phyloP scores from a whole-genome alignment of 345 rosid species.

The Populus nigra region DNA sequence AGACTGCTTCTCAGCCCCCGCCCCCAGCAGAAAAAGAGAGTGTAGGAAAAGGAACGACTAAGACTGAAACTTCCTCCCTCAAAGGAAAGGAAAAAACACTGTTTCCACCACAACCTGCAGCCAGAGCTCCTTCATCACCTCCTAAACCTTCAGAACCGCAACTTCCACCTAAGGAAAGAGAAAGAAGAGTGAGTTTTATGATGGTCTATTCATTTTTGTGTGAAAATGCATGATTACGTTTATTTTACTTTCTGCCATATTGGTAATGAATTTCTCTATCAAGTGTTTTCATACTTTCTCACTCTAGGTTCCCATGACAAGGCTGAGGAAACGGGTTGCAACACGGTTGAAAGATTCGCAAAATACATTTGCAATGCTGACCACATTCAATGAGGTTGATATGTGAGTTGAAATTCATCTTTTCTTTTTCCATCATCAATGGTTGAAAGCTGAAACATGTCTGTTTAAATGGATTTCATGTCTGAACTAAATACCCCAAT shows the following conservation, averaged over 20 bases:
- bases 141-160: slow-evolving; percentile 68
- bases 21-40: neutral
- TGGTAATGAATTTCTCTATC: neutral
- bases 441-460: neutral
- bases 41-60: neutral
- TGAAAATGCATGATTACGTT: neutral
- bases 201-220: neutral
- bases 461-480: neutral
- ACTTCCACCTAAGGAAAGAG: slow-evolving; percentile 93
- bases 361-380: slow-evolving; percentile 83
- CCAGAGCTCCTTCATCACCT: slow-evolving; percentile 41
- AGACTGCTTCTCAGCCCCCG: slow-evolving; percentile 31
- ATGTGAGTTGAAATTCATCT: slow-evolving; percentile 45
- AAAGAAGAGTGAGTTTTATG: slow-evolving; percentile 65
- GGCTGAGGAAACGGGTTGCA: slow-evolving; percentile 86
- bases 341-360: slow-evolving; percentile 90
- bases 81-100: slow-evolving; percentile 51
- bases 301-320: slow-evolving; percentile 88
- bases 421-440: neutral
- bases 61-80: neutral
- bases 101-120: slow-evolving; percentile 7
- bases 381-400: slow-evolving; percentile 93
- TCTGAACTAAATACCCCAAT: neutral
- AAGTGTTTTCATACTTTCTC: neutral
- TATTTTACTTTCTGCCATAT: neutral